Conservation (phyloP, 2,329 filamentous ascomycete species). For the Cladophialophora psammophila region DNA sequence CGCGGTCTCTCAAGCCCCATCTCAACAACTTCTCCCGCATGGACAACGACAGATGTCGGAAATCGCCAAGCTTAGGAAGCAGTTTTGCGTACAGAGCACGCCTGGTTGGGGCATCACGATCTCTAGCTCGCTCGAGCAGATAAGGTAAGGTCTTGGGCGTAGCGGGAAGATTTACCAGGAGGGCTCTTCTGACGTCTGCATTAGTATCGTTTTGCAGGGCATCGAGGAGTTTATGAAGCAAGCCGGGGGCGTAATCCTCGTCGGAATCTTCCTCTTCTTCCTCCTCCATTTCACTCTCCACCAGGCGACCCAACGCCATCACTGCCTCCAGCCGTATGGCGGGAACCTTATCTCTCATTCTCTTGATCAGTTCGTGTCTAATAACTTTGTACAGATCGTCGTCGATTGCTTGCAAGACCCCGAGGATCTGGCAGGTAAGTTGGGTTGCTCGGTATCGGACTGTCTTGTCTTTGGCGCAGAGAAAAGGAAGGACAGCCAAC, state of each 20-base stretch:
- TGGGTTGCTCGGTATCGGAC: constrained; percentile 91
- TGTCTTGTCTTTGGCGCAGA: constrained; percentile 88
- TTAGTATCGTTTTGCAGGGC: constrained; percentile 93
- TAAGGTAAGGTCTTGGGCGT: constrained; percentile 82
- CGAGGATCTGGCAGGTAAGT: constrained; percentile 87
- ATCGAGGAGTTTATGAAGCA: constrained; percentile 83
- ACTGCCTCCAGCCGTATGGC: constrained; percentile 93
- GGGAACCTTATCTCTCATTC: constrained; percentile 91
- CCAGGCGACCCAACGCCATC: constrained; percentile 83
- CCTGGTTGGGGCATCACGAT: constrained; percentile 83
- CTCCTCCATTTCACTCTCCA: constrained; percentile 72
- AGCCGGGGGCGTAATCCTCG: constrained; percentile 68
- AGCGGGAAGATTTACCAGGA: constrained; percentile 90
- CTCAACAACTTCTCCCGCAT: constrained; percentile 95
- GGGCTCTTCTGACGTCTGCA: constrained; percentile 86
- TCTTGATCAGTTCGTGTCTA: constrained; percentile 78
- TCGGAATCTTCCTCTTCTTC: constrained; percentile 66
- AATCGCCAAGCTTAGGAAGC: constrained; percentile 88
- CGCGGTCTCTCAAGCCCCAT: constrained; percentile 92
- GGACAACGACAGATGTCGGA: constrained; percentile 87
- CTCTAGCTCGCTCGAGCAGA: constrained; percentile 87
- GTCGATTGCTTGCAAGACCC: constrained; percentile 89
- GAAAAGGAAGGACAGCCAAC: constrained; percentile 71
- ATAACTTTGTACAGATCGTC: constrained; percentile 88
- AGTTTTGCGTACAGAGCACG: constrained; percentile 86